Evolutionary conservation across 1,284 basidiomycete species (phyloP).

Genomic region (Melampsora larici-populina): DNA sequence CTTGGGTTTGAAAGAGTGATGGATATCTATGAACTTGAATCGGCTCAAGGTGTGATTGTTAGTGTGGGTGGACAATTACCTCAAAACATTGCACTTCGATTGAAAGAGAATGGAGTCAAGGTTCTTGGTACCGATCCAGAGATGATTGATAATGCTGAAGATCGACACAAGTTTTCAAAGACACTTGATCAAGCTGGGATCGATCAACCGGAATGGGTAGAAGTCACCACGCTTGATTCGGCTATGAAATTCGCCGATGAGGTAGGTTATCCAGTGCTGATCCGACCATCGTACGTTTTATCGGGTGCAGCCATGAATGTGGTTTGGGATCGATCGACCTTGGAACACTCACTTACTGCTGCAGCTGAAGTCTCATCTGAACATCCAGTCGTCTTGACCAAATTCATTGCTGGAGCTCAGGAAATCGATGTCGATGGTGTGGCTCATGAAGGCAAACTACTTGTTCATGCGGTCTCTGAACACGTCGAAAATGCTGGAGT

Average conservation of each 20-base stretch:
- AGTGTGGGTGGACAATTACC: conserved; percentile 97
- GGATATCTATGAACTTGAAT: conserved; percentile 99
- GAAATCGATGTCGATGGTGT: conserved; percentile 99
- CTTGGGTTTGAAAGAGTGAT: conserved; percentile 96
- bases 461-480: conserved; percentile 94
- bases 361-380: conserved; percentile 93
- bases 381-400: conserved; percentile 95
- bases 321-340: conserved; percentile 81
- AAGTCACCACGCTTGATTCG: conserved; percentile 80
- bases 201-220: conserved; percentile 95
- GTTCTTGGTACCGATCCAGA: conserved; percentile 94
- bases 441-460: conserved; percentile 86
- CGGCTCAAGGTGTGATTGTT: conserved; percentile 87
- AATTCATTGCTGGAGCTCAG: conserved; percentile 96
- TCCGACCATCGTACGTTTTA: conserved; percentile 94
- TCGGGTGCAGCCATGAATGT: conserved; percentile 99
- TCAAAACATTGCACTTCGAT: conserved; percentile 94
- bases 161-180: conserved; percentile 97
- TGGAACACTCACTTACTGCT: conserved; percentile 88
- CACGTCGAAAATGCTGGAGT: conserved; percentile 99
- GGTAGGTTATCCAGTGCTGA: conserved; percentile 89
- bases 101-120: conserved; percentile 84
- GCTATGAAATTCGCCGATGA: conserved; percentile 86
- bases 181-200: conserved; percentile 92
- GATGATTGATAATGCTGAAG: conserved; percentile 95